Percentiles rank a stretch among this genome's conserved stretches.
phyloP scores from a whole-genome alignment of 129 eudicot genomes.

The Calendula officinalis region DNA sequence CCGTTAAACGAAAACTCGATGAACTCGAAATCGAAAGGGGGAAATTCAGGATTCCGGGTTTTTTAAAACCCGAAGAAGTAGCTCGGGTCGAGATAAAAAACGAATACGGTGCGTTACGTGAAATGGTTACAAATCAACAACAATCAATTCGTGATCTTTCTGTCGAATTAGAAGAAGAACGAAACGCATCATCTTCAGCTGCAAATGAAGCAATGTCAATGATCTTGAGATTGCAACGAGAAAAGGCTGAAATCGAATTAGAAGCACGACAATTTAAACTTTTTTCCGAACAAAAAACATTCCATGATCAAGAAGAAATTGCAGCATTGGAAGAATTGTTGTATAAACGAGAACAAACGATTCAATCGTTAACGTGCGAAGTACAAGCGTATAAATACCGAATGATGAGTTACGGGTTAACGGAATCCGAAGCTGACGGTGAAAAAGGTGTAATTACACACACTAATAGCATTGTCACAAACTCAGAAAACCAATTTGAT shows the following conservation, averaged over 20 bases:
- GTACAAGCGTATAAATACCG: constrained; percentile 65
- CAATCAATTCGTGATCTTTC: constrained; percentile 54
- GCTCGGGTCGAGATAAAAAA: constrained; percentile 67
- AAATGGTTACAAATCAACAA: constrained; percentile 67
- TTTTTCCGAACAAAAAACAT: constrained; percentile 72
- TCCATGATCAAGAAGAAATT: constrained; percentile 68
- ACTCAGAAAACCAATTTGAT: constrained; percentile 33
- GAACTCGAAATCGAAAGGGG: constrained; percentile 41
- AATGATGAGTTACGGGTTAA: constrained; percentile 77
- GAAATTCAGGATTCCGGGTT: constrained; percentile 40
- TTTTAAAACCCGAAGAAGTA: constrained; percentile 42
- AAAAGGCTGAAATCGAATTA: constrained; percentile 79
- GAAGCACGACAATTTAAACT: constrained; percentile 73
- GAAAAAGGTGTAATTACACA: constrained; percentile 30
- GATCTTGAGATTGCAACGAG: constrained; percentile 84
- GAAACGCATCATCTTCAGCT: constrained; percentile 81
- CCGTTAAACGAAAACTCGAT: constrained; percentile 64
- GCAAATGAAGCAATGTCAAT: constrained; percentile 90
- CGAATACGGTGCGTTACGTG: constrained; percentile 59
- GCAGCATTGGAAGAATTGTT: constrained; percentile 64
- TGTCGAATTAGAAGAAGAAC: constrained; percentile 67
- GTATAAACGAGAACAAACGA: constrained; percentile 63
- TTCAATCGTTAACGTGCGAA: constrained; percentile 64
- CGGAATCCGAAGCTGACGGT: constrained; percentile 70
- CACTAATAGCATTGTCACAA: constrained; percentile 32